Percentiles rank a stretch among this genome's conserved stretches.
phyloP scores from a whole-genome alignment of 495 filamentous ascomycete genomes.

The Lindgomyces ingoldianus region DNA sequence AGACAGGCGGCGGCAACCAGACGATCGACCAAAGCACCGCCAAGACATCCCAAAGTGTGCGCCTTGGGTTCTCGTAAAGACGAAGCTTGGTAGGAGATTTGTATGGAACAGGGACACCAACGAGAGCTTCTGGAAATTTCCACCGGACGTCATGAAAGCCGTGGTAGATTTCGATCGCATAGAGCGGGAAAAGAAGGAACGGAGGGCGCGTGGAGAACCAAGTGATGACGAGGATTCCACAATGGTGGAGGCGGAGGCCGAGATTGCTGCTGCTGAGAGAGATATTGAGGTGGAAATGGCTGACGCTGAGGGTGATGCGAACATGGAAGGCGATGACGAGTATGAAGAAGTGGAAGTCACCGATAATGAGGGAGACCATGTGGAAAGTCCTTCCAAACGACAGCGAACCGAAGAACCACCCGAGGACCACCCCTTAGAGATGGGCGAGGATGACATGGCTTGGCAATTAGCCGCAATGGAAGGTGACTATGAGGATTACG shows the following conservation, averaged over 20 bases:
- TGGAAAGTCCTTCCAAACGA: slow-evolving; percentile 62
- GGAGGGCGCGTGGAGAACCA: slow-evolving; percentile 44
- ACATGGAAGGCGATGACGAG: slow-evolving; percentile 57
- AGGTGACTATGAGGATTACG: slow-evolving; percentile 65
- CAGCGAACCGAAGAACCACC: slow-evolving; percentile 61
- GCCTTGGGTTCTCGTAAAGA: slow-evolving; percentile 92
- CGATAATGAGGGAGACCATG: slow-evolving; percentile 54
- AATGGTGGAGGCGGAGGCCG: slow-evolving; percentile 41
- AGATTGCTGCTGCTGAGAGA: slow-evolving; percentile 26
- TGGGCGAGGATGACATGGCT: slow-evolving; percentile 92
- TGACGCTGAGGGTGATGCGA: slow-evolving; percentile 37
- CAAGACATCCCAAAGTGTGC: slow-evolving; percentile 74
- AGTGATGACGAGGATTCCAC: slow-evolving; percentile 33
- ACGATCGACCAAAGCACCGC: slow-evolving; percentile 80
- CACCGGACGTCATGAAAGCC: slow-evolving; percentile 75
- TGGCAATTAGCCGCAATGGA: slow-evolving; percentile 74
- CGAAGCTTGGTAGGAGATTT: slow-evolving; percentile 83
- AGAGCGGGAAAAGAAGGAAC: slow-evolving; percentile 55
- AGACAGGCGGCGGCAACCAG: slow-evolving; percentile 60
- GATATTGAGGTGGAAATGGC: slow-evolving; percentile 43
- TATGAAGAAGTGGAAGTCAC: slow-evolving; percentile 89
- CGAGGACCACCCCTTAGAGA: slow-evolving; percentile 69
- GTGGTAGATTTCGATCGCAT: slow-evolving; percentile 69
- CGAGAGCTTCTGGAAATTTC: slow-evolving; percentile 90
- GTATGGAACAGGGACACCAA: slow-evolving; percentile 81